Percentiles rank a stretch among this genome's conserved stretches.
phyloP scores from a whole-genome alignment of 164 flowering plant species.

The Annona cherimola region DNA sequence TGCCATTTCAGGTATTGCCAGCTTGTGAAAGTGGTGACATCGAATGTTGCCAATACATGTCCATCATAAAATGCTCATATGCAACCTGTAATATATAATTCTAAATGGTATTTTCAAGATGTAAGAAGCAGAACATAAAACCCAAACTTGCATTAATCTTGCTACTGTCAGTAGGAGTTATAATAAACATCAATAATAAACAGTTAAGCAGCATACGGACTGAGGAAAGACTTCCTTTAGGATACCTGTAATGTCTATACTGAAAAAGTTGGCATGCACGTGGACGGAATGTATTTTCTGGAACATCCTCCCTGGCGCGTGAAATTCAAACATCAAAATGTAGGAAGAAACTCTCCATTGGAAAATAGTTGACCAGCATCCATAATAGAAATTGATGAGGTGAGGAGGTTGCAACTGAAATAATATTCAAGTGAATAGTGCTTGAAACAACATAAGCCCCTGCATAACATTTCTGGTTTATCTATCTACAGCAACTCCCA shows the following conservation, averaged over 20 bases:
- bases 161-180: no score
- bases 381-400: not conserved
- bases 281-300: slow-evolving; percentile 76
- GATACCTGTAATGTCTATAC: slow-evolving; percentile 92
- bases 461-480: not conserved
- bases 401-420: not conserved
- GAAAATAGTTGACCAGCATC: not conserved
- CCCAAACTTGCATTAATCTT: no score
- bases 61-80: no score
- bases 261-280: slow-evolving; percentile 85
- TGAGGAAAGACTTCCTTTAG: not conserved
- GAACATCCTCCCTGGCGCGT: slow-evolving; percentile 76
- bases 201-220: not conserved
- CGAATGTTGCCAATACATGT: no score
- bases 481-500: not conserved
- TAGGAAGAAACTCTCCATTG: not conserved
- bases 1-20: no score
- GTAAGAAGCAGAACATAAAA: no score
- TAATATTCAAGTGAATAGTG: not conserved
- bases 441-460: not conserved
- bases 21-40: no score
- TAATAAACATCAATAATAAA: no score
- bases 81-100: no score
- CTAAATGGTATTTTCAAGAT: no score
- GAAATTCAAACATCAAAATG: not conserved